These are phyloP conservation scores for Rubus idaeus DNA, from an alignment of 306 rosid species.

Conservation along the genomic window DNA sequence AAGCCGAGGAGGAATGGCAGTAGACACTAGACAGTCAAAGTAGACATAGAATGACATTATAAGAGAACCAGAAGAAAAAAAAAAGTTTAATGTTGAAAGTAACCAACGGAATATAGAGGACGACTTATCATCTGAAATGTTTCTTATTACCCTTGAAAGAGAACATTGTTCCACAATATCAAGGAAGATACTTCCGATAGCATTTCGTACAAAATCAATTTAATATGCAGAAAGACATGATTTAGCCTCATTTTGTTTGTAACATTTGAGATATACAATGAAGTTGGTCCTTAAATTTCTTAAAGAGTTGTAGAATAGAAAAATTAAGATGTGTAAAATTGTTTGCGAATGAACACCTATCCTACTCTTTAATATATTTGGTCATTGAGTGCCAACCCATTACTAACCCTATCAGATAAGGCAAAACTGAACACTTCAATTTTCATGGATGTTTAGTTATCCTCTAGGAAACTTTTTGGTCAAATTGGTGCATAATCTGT, in stretches of 20 bases:
- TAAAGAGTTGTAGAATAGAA: neutral
- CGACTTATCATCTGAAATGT: neutral
- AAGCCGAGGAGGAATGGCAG: neutral
- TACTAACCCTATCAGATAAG: neutral
- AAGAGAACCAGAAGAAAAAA: neutral
- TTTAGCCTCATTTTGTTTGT: neutral
- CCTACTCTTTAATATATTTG: neutral
- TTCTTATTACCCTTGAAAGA: neutral
- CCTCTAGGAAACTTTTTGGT: neutral
- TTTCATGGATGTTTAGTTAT: neutral
- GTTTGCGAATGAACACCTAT: too few relatives aligned
- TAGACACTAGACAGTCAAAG: neutral
- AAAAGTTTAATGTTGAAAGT: neutral
- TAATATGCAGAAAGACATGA: neutral
- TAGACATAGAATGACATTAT: neutral
- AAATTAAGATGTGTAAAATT: too few relatives aligned
- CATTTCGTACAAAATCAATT: neutral
- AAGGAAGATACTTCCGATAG: neutral
- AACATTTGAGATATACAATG: neutral
- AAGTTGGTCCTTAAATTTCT: neutral
- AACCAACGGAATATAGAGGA: neutral
- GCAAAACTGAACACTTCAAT: neutral
- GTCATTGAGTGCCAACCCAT: neutral
- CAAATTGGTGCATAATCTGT: slow-evolving; percentile 1
- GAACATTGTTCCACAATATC: neutral